Evolutionary conservation across 2,329 filamentous ascomycete species (phyloP).

Genomic region (Phoma sp.): DNA sequence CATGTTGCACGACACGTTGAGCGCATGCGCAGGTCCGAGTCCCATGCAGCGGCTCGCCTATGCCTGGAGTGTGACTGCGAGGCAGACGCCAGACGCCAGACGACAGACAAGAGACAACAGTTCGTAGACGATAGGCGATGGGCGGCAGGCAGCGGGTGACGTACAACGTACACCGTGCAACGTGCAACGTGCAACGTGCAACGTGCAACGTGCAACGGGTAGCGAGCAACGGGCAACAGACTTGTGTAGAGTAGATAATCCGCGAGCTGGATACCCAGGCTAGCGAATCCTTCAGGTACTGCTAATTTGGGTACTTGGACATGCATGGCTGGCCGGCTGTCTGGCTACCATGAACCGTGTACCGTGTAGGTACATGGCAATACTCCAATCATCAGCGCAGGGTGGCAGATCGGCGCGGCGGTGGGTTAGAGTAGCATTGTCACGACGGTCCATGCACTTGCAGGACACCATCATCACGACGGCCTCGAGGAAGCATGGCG

Average conservation of each 20-base stretch:
- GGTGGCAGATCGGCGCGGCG: constrained; percentile 9
- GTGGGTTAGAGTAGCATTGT: constrained; percentile 15
- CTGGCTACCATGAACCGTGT: neutral
- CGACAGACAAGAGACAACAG: too few relatives aligned
- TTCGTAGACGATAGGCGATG: too few relatives aligned
- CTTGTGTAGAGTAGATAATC: constrained; percentile 2
- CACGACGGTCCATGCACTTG: constrained; percentile 6
- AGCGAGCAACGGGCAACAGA: neutral
- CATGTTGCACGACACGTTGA: constrained; percentile 12
- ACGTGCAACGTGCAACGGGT: too few relatives aligned
- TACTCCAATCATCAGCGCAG: constrained; percentile 4
- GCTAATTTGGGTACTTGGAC: constrained; percentile 8
- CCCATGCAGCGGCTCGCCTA: constrained; percentile 13
- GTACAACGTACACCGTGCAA: too few relatives aligned
- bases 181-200: too few relatives aligned
- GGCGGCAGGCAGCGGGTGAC: neutral
- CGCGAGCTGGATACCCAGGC: constrained; percentile 4
- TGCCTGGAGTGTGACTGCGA: neutral
- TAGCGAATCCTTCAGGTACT: constrained; percentile 17
- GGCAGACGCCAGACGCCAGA: constrained; percentile 1
- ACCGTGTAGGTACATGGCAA: neutral
- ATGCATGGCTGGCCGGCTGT: neutral
- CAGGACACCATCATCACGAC: constrained; percentile 7
- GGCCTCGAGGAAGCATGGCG: constrained; percentile 11
- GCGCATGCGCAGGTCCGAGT: constrained; percentile 14